phyloP scores from a whole-genome alignment of 768 basidiomycete species.

The Hericium rajendrae region DNA sequence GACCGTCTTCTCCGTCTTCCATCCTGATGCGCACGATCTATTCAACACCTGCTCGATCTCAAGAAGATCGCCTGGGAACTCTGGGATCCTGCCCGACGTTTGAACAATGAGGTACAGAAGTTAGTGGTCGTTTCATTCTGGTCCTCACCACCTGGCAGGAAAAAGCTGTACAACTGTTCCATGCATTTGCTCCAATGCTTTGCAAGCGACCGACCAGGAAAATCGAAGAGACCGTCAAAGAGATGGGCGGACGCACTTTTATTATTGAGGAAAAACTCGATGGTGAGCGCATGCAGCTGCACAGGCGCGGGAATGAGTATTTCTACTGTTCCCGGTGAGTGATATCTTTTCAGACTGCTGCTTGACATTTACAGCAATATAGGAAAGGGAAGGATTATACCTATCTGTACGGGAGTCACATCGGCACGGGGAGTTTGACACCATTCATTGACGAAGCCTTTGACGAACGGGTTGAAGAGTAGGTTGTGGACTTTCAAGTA shows the following conservation, averaged over 20 bases:
- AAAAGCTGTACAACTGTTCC: constrained; percentile 73
- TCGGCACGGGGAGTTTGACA: constrained; percentile 79
- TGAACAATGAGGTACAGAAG: constrained; percentile 44
- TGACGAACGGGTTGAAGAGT: constrained; percentile 73
- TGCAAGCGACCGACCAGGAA: constrained; percentile 80
- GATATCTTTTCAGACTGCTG: background rate
- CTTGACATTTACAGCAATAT: background rate
- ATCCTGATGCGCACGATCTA: constrained; percentile 87
- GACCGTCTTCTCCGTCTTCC: constrained; percentile 83
- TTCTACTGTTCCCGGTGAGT: constrained; percentile 84
- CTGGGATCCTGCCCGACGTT: constrained; percentile 61
- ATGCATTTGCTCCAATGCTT: constrained; percentile 89
- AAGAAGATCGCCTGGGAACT: constrained; percentile 90
- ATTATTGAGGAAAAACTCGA: constrained; percentile 96
- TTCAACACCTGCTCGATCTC: constrained; percentile 94
- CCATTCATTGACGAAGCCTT: constrained; percentile 77
- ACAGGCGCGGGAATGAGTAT: constrained; percentile 85
- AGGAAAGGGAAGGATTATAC: constrained; percentile 91
- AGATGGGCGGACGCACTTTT: constrained; percentile 74
- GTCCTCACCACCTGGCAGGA: constrained; percentile 37
- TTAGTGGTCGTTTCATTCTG: background rate
- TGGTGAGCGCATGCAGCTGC: constrained; percentile 93
- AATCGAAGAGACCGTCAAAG: constrained; percentile 75
- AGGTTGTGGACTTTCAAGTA: constrained; percentile 19
- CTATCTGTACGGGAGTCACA: constrained; percentile 80